phyloP scores from a whole-genome alignment of 345 rosid genomes.

The Citrus cavaleriei region DNA sequence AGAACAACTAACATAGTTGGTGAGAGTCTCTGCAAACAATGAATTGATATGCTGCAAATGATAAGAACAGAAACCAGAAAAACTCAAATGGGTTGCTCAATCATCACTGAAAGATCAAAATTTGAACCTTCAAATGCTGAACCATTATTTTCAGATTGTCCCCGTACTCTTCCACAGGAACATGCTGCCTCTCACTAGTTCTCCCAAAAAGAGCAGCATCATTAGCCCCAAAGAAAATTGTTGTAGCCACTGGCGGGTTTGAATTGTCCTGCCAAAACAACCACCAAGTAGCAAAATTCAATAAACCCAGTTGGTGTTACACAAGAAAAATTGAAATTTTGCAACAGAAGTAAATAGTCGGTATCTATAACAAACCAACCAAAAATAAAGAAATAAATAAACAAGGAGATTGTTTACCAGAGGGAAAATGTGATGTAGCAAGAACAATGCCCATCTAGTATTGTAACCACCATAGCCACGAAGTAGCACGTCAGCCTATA shows the following conservation, averaged over 20 bases:
- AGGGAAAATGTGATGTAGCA: slow-evolving; percentile 73
- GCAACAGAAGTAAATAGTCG: background rate
- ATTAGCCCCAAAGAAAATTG: slow-evolving; percentile 91
- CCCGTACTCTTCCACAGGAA: slow-evolving; percentile 71
- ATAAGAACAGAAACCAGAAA: background rate
- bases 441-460: slow-evolving; percentile 88
- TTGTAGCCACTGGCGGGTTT: slow-evolving; percentile 63
- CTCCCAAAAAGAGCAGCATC: slow-evolving; percentile 88
- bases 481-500: slow-evolving; percentile 68
- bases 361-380: background rate
- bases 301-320: slow-evolving; percentile 1
- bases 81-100: background rate
- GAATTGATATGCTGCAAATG: background rate
- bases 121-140: slow-evolving; percentile 71
- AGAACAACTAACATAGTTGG: slow-evolving; percentile 73
- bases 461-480: slow-evolving; percentile 98
- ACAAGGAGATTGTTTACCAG: slow-evolving; percentile 29
- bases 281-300: background rate
- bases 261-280: slow-evolving; percentile 37
- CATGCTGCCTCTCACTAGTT: slow-evolving; percentile 67
- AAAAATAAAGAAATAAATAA: background rate
- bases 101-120: background rate
- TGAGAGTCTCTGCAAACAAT: slow-evolving; percentile 52
- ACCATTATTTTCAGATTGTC: slow-evolving; percentile 68
- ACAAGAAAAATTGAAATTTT: background rate